A percentile compares a stretch with the other conserved stretches of the same genome.
phyloP scores from a whole-genome alignment of 2,329 filamentous ascomycete genomes.

The Neofusicoccum cordaticola region DNA sequence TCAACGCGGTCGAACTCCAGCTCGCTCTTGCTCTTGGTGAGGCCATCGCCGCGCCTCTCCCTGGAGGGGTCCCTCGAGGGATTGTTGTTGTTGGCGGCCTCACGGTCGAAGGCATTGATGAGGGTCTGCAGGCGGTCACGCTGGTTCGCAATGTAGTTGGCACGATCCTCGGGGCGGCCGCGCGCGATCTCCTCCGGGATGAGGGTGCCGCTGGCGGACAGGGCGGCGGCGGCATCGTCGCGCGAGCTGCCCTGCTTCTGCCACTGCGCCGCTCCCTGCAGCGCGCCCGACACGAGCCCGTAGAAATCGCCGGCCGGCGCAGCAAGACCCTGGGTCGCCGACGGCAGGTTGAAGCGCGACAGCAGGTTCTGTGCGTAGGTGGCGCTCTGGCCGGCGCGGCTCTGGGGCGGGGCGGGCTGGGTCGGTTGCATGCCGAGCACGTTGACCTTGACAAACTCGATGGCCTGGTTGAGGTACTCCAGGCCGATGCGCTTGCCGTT shows the following conservation, averaged over 20 bases:
- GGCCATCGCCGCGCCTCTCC: conserved; percentile 48
- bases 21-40: conserved; percentile 82
- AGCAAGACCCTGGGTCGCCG: conserved; percentile 48
- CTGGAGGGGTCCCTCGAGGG: conserved; percentile 44
- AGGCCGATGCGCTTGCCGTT: conserved; percentile 74
- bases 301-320: conserved; percentile 66
- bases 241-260: conserved; percentile 32
- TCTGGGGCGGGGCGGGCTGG: conserved; percentile 47
- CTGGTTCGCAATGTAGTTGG: conserved; percentile 74
- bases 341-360: conserved; percentile 80
- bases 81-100: conserved; percentile 51
- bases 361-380: conserved; percentile 78
- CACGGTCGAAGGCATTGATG: conserved; percentile 73
- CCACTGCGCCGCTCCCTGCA: conserved; percentile 60
- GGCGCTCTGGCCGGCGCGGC: conserved; percentile 39
- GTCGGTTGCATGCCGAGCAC: conserved; percentile 73
- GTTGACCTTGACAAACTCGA: conserved; percentile 65
- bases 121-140: conserved; percentile 73
- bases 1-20: conserved; percentile 88
- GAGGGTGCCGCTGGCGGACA: conserved; percentile 60
- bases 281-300: conserved; percentile 70
- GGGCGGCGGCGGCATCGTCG: conserved; percentile 46
- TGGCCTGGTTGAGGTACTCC: conserved; percentile 47
- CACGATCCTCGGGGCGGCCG: conserved; percentile 59
- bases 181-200: conserved; percentile 67